Evolutionary conservation across 768 basidiomycete species (phyloP), one percentile per base, ranked within the genome.

Genomic region (Leccinellum luteum): DNA sequence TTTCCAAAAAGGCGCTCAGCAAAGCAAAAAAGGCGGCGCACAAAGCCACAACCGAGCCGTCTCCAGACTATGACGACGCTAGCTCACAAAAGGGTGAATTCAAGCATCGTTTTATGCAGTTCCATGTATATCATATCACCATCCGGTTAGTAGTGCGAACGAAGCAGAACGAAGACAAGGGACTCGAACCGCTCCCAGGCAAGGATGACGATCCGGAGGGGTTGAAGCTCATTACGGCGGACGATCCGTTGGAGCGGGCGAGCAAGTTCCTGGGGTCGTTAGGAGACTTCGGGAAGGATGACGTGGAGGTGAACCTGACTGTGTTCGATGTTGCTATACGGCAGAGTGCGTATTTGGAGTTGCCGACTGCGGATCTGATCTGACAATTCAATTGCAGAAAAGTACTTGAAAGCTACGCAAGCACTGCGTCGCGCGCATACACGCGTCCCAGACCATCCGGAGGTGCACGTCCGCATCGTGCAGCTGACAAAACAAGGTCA

Each of bases 181-280:
- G 90, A 27, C 79, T 89, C 0, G 87, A 89, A 44, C 70, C 75
- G 1, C 68, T 70, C 5, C 67, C 78, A 3, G 55, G 74, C 12
- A 89, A 85, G 69, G 93, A 95, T 64, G 90, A 92, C 3, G 94
- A 96, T 67, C 90, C 91, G 0, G 85, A 89, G 19, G 96, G 95
- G 23, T 66, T 81, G 47, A 88, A 90, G 65, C 75, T 94, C 5
- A 73, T 94, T 31, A 71, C 76, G 27, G 76, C 79, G 17, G 61
- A 82, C 1, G 86, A 90, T 55, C 84, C 85, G 3, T 77, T 98
- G 5, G 92, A 90, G 47, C 81, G 82, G 15, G 94, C 94, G 0
- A 78, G 81, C 50, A 90, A 89, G 66, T 68, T 91, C 19, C 75
- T 96, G 25, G 74, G 73, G 23, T 89, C 89, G 3, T 70, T 98